Evolutionary conservation across 805 yeast genomes (phyloP).

Genomic region (Metschnikowia proteae): DNA sequence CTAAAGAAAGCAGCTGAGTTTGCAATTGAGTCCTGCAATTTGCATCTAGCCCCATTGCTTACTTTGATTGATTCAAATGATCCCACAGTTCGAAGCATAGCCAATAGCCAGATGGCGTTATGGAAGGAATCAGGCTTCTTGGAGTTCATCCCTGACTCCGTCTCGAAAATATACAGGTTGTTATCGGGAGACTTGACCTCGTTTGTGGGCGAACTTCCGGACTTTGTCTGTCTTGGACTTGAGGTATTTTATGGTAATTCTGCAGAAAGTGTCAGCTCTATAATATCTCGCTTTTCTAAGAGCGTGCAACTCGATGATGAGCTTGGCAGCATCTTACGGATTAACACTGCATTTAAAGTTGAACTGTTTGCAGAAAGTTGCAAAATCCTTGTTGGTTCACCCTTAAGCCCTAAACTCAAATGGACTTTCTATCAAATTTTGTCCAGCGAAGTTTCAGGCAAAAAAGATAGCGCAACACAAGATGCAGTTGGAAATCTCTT

Average conservation of each 20-base stretch:
- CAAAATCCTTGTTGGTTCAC: constrained; percentile 8
- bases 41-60: constrained; percentile 67
- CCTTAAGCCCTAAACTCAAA: constrained; percentile 36
- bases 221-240: constrained; percentile 63
- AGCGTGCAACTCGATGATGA: background rate
- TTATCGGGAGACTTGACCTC: constrained; percentile 50
- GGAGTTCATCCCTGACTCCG: constrained; percentile 47
- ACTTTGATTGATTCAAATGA: constrained; percentile 73
- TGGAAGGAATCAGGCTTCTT: constrained; percentile 53
- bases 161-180: constrained; percentile 60
- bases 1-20: constrained; percentile 56
- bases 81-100: constrained; percentile 49
- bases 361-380: constrained; percentile 8
- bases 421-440: constrained; percentile 54
- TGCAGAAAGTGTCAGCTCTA: constrained; percentile 7
- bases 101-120: constrained; percentile 56
- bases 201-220: constrained; percentile 48
- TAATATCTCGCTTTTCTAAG: constrained; percentile 3
- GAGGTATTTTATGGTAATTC: constrained; percentile 59
- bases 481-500: constrained; percentile 34
- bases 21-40: constrained; percentile 59
- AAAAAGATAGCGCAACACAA: constrained; percentile 4
- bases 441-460: constrained; percentile 6
- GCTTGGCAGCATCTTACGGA: constrained; percentile 16
- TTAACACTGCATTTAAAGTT: constrained; percentile 13